Evolutionary conservation across 495 filamentous ascomycete genomes (phyloP).

Genomic region (Penicillium turbatum): DNA sequence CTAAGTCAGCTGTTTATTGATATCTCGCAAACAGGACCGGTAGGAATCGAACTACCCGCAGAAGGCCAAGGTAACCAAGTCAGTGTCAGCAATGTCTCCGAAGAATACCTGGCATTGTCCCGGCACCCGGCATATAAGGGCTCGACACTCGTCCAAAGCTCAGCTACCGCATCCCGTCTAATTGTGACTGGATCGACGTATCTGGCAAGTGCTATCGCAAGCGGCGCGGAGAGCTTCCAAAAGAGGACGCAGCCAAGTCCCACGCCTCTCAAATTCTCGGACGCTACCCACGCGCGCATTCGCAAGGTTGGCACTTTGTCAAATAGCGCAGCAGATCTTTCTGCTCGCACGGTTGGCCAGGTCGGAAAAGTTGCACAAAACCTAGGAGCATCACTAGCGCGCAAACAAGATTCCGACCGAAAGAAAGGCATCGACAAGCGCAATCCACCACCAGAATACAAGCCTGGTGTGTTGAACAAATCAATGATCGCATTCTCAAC

Average conservation of each 20-base stretch:
- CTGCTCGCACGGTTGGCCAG: conserved; percentile 79
- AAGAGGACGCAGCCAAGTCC: conserved; percentile 68
- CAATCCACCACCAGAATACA: conserved; percentile 58
- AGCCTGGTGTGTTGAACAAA: conserved; percentile 91
- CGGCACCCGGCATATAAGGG: conserved; percentile 85
- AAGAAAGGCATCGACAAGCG: conserved; percentile 56
- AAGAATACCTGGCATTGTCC: conserved; percentile 75
- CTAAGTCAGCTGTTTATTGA: conserved; percentile 10
- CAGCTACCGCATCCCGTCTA: conserved; percentile 83
- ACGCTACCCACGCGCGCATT: conserved; percentile 76
- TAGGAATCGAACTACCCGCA: conserved; percentile 78
- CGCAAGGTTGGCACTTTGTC: conserved; percentile 82
- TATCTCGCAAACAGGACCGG: conserved; percentile 59
- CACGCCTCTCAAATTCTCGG: conserved; percentile 83
- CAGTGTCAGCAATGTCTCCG: conserved; percentile 67
- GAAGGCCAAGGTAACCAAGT: conserved; percentile 68
- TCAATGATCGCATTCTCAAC: conserved; percentile 95
- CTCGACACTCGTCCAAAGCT: conserved; percentile 82
- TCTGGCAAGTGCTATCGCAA: conserved; percentile 69
- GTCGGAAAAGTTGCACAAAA: conserved; percentile 81
- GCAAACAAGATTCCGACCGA: conserved; percentile 42
- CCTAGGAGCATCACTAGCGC: conserved; percentile 68
- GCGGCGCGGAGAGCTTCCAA: conserved; percentile 74
- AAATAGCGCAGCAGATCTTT: conserved; percentile 67
- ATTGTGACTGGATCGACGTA: conserved; percentile 83